Percentiles rank a stretch among this genome's conserved stretches.
Conservation (phyloP, 805 yeast species). For the Nakazawaea peltata region DNA sequence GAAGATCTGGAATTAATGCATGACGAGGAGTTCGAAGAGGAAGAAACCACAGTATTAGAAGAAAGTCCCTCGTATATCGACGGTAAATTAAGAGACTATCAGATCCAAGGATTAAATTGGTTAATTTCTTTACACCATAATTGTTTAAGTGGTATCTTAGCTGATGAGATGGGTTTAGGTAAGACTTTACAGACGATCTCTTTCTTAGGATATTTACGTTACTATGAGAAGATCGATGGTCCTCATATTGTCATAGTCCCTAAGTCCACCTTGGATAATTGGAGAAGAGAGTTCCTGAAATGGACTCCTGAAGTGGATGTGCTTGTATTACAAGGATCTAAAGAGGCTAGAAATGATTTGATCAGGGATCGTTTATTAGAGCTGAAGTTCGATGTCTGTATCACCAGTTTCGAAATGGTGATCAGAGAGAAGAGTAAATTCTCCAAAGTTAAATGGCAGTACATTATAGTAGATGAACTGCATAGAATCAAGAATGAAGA, state of each 20-base stretch:
- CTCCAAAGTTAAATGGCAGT: slow-evolving; percentile 86
- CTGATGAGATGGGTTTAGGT: slow-evolving; percentile 98
- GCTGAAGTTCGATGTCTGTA: slow-evolving; percentile 81
- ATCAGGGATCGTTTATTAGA: slow-evolving; percentile 52
- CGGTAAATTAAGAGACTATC: slow-evolving; percentile 84
- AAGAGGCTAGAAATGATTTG: slow-evolving; percentile 63
- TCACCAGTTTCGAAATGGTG: slow-evolving; percentile 91
- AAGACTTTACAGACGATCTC: slow-evolving; percentile 93
- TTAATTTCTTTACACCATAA: slow-evolving; percentile 82
- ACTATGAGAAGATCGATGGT: slow-evolving; percentile 70
- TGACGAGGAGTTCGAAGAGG: slow-evolving; percentile 68
- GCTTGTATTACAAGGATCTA: slow-evolving; percentile 81
- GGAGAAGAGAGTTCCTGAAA: slow-evolving; percentile 89
- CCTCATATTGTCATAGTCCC: slow-evolving; percentile 93
- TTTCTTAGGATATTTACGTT: slow-evolving; percentile 75
- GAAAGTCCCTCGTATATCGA: slow-evolving; percentile 76
- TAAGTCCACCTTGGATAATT: slow-evolving; percentile 90
- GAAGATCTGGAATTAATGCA: slow-evolving; percentile 93
- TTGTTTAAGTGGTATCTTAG: slow-evolving; percentile 83
- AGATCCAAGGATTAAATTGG: slow-evolving; percentile 95
- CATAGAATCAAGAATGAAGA: slow-evolving; percentile 95
- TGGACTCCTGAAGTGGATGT: slow-evolving; percentile 96
- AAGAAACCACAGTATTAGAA: slow-evolving; percentile 63
- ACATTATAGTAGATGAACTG: slow-evolving; percentile 91
- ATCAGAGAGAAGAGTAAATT: slow-evolving; percentile 77